Evolutionary conservation across 352 stramenopile species (phyloP).

Genomic region (Phytophthora foliorum): DNA sequence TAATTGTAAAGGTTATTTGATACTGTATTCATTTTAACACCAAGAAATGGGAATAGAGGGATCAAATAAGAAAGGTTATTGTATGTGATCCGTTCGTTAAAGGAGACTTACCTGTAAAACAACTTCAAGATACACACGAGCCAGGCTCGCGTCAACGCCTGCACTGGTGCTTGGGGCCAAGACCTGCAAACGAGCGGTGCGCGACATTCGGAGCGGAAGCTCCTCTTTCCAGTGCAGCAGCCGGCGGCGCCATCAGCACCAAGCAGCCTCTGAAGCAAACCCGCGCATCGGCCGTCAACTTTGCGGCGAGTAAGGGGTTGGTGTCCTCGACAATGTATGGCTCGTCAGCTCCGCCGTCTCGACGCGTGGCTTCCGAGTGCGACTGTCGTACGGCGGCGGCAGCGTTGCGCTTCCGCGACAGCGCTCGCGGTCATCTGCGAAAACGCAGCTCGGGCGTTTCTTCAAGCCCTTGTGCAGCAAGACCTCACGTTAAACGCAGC

Average conservation of each 20-base stretch:
- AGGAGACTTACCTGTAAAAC: not conserved
- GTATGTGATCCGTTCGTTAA: too few relatives aligned
- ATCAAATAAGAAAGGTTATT: too few relatives aligned
- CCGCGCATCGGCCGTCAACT: slow-evolving; percentile 4
- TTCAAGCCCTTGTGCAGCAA: slow-evolving; percentile 8
- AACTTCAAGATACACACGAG: slow-evolving; percentile 35
- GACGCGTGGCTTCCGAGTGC: slow-evolving; percentile 21
- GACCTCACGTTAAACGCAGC: slow-evolving; percentile 21
- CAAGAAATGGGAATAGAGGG: too few relatives aligned
- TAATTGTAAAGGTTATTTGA: too few relatives aligned
- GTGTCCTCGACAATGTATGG: slow-evolving; percentile 11
- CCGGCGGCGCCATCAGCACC: not conserved
- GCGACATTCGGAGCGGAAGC: slow-evolving; percentile 23
- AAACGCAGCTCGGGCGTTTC: slow-evolving; percentile 34
- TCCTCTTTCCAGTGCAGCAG: not conserved
- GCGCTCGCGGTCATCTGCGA: slow-evolving; percentile 33
- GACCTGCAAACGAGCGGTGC: slow-evolving; percentile 29
- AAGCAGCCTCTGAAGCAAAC: slow-evolving; percentile 36
- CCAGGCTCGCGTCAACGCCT: slow-evolving; percentile 22
- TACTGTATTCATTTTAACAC: too few relatives aligned
- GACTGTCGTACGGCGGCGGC: not conserved
- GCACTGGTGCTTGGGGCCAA: slow-evolving; percentile 21
- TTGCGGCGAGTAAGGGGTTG: not conserved
- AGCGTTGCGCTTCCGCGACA: slow-evolving; percentile 39
- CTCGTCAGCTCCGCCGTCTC: slow-evolving; percentile 1